Evolutionary conservation across 2,329 filamentous ascomycete genomes (phyloP), one percentile per base, ranked within the genome.

Genomic region (Paracamarosporium sp.): DNA sequence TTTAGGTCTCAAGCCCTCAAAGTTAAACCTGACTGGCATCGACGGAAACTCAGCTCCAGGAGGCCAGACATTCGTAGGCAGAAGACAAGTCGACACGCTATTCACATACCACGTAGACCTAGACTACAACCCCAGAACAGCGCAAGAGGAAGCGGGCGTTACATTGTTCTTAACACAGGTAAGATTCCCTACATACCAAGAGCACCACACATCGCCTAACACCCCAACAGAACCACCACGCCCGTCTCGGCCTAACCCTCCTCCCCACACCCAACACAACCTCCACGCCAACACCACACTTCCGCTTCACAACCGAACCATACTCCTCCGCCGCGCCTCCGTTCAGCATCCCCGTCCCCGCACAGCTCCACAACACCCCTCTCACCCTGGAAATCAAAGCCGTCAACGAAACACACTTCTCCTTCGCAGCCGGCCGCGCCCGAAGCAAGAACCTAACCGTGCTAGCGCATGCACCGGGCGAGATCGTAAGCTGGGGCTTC

Each of bases 81-180:
- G 82, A 3, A 74, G 83, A 7, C 85, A 87, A 65, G 80, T 82
- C 7, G 78, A 86, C 57, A 83, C 84, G 0, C 70, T 85, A 0
- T 87, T 87, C 67, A 80, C 74, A 0, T 87, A 78, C 66, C 78
- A 73, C 44, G 78, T 83, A 3, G 76, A 83, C 54, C 50, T 86
- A 0, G 70, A 76, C 7, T 86, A 82, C 62, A 54, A 65, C 0
- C 80, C 83, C 0, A 67, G 67, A 0, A 57, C 57, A 0, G 44
- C 67, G 0, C 78, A 79, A 1, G 79, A 84, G 57, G 84, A 87
- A 66, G 81, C 83, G 1, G 85, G 85, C 0, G 73, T 86, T 4
- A 81, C 80, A 0, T 75, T 80, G 0, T 86, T 86, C 65, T 71
- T 86, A 31, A 85, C 81, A 0, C 64, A 73, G 33, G 63, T 63